Percentiles rank a stretch among this genome's conserved stretches.
phyloP scores from a whole-genome alignment of 2,329 filamentous ascomycete genomes.

The Hansfordia pulvinata region DNA sequence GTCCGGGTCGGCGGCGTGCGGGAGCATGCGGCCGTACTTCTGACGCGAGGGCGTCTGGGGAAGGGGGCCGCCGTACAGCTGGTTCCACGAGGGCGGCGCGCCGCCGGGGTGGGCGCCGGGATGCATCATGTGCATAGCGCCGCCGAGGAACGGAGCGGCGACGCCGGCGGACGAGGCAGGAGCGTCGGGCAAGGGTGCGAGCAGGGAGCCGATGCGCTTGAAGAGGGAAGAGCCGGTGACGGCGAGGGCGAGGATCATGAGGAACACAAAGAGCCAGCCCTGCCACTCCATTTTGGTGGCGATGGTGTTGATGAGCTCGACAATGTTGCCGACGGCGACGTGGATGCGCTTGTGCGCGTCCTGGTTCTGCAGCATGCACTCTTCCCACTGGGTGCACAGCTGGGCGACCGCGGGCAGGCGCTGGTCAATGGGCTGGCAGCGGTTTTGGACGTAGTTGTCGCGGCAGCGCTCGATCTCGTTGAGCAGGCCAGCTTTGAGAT shows the following conservation, averaged over 20 bases:
- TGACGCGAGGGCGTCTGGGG: constrained; percentile 15
- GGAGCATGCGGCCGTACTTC: constrained; percentile 7
- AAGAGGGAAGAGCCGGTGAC: constrained; percentile 15
- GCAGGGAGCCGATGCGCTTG: no score
- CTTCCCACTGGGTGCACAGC: constrained; percentile 68
- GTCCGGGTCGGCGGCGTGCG: constrained; percentile 14
- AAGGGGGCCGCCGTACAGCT: constrained; percentile 12
- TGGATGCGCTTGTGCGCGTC: constrained; percentile 67
- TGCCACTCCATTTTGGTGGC: constrained; percentile 85
- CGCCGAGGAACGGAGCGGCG: constrained; percentile 7
- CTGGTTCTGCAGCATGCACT: constrained; percentile 79
- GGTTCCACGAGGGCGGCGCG: constrained; percentile 8
- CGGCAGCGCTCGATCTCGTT: constrained; percentile 63
- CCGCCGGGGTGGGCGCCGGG: constrained; percentile 6
- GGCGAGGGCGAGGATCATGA: constrained; percentile 5
- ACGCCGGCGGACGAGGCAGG: constrained; percentile 10
- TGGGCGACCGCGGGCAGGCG: constrained; percentile 59
- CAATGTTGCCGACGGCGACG: constrained; percentile 74
- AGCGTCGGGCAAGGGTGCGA: no score
- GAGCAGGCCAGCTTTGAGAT: constrained; percentile 54
- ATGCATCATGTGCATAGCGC: constrained; percentile 4
- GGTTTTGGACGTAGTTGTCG: constrained; percentile 61
- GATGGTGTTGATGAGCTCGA: constrained; percentile 87
- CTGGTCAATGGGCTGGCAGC: constrained; percentile 48
- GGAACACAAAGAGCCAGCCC: constrained; percentile 10